Evolutionary conservation across 176 grass and related monocot genomes (phyloP).

Genomic region (Coix lacrymajobi): DNA sequence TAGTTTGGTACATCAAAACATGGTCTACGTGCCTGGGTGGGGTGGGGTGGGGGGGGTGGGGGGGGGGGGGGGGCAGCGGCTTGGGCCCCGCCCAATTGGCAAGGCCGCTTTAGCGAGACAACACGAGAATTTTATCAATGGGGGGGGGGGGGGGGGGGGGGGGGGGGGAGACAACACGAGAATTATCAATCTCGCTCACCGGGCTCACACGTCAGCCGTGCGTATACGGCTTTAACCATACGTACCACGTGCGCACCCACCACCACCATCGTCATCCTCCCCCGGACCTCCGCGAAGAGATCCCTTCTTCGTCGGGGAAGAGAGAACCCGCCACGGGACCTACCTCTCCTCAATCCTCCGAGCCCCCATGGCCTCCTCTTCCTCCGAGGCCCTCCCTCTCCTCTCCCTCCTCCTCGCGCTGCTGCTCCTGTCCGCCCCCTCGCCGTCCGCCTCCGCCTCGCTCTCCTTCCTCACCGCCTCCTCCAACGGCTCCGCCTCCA

Average conservation of each 20-base stretch:
- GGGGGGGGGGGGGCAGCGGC: too few relatives aligned
- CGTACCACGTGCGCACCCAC: constrained; percentile 10
- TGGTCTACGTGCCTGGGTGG: too few relatives aligned
- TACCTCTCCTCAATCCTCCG: constrained; percentile 15
- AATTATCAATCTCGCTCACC: too few relatives aligned
- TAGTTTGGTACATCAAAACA: too few relatives aligned
- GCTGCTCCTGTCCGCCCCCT: constrained; percentile 19
- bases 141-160: too few relatives aligned
- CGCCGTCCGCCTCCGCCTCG: constrained; percentile 33
- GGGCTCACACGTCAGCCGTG: neutral
- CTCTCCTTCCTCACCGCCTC: constrained; percentile 20
- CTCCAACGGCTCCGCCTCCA: constrained; percentile 23
- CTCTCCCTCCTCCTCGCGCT: constrained; percentile 5
- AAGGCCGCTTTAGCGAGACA: too few relatives aligned
- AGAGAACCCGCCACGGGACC: constrained; percentile 10
- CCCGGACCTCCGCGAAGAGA: constrained; percentile 33
- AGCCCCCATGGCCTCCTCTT: constrained; percentile 5
- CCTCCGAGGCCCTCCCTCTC: neutral
- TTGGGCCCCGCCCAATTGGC: too few relatives aligned
- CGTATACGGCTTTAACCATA: neutral
- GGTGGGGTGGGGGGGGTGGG: too few relatives aligned
- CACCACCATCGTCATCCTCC: neutral
- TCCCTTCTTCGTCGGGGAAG: constrained; percentile 13
- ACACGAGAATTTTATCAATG: too few relatives aligned
- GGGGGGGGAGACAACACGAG: too few relatives aligned